Evolutionary conservation across 441 rosid species (phyloP), one percentile per base, ranked within the genome.

Genomic region (Bruguiera hainesii): DNA sequence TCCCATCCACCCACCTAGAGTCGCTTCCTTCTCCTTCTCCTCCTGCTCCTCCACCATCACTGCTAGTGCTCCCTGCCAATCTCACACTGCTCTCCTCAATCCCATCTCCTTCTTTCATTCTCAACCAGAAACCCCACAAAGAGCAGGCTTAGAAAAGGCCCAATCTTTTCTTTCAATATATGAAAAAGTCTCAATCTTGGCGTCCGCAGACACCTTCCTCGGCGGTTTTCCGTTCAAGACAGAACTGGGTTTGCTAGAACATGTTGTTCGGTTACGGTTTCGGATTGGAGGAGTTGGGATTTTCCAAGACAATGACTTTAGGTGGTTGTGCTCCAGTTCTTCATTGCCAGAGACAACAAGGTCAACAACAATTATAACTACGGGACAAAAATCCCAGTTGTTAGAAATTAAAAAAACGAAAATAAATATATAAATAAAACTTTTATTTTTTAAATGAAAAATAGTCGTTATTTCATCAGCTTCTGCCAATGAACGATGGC

Each of bases 1-100:
- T 86, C 21, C 95, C 98, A 74, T 91, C 97, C 33, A 95, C 99
- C 99, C 99, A 90, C 76, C 90, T 80, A 25, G 82, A 72, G 75
- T 85, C 97, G 25, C 87, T 84, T 33, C 89, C 86, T 19, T 80
- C 78, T 6, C 70, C 53, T 16, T 56, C 56, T 13, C 37, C 63
- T 9, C 68, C 48, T 9, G 61, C 48, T 18, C 63, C 58, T 5
- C 42, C 64, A 11, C 69, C 49, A 53, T 50, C 68, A 19, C 82
- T 71, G 23, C 82, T 76, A 21, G 42, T 72, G 31, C 80, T 76
- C 18, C 76, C 75, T 28, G 64, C 63, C 70, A 81, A 71, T 59
- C 86, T 76, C 48, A 64, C 72, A 20, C 88, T 84, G 65, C 79
- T 61, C 82, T 89, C 99, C 80, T 85, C 93, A 69, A 95, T 91